These are phyloP conservation scores for Phyllosticta capitalensis DNA, from an alignment of 2,329 filamentous ascomycete species.

Conservation along the genomic window DNA sequence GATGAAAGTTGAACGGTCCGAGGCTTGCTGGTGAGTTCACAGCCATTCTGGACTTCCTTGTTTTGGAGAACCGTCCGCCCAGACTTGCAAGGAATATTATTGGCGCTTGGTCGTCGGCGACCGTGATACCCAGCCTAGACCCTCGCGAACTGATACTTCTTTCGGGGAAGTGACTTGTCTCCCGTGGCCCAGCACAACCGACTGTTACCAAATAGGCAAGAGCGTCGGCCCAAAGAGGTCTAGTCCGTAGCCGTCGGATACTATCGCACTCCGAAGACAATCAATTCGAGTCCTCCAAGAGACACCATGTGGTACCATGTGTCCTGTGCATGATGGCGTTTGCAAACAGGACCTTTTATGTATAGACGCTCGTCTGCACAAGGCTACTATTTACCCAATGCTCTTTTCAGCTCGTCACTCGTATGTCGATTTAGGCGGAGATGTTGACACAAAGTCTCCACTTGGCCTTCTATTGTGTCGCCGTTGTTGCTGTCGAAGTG, in stretches of 20 bases:
- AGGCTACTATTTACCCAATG: not conserved
- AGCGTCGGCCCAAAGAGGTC: not conserved
- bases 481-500: not conserved
- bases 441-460: not conserved
- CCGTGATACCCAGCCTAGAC: not conserved
- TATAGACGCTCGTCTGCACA: not conserved
- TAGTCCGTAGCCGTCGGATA: not conserved
- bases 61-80: not conserved
- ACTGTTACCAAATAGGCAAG: not conserved
- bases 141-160: not conserved
- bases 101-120: not conserved
- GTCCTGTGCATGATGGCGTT: not conserved
- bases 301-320: not conserved
- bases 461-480: not conserved
- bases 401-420: not conserved
- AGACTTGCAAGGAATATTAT: not conserved
- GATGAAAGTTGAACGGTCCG: not conserved
- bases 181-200: not conserved
- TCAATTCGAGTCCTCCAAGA: not conserved
- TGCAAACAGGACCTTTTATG: not conserved
- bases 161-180: not conserved
- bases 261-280: not conserved
- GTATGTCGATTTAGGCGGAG: not conserved
- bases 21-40: not conserved
- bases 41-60: not conserved